Evolutionary conservation across 805 yeast species (phyloP).

Genomic region (Yamadazyma phyllophila): DNA sequence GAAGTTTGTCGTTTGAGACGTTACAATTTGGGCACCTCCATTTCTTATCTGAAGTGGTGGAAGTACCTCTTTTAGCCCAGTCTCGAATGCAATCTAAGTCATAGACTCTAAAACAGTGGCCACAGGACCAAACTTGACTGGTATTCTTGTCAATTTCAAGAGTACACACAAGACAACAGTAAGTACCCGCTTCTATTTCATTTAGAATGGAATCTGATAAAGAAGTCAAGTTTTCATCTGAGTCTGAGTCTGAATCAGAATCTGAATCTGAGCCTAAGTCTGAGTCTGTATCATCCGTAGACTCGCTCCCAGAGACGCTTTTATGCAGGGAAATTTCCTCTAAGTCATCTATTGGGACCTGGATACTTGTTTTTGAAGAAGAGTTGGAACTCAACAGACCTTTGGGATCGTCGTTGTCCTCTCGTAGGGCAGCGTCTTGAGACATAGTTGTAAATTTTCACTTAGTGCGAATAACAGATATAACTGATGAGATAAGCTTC

Average conservation of each 20-base stretch:
- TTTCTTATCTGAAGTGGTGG: constrained; percentile 51
- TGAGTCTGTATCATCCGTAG: not conserved
- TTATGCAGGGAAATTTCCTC: too few relatives aligned
- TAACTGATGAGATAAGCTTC: too few relatives aligned
- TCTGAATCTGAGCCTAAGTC: constrained; percentile 2
- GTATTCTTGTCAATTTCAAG: constrained; percentile 62
- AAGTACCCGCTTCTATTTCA: constrained; percentile 67
- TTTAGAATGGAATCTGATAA: constrained; percentile 37
- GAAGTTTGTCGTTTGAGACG: constrained; percentile 46
- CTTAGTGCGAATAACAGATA: not conserved
- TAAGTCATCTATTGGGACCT: too few relatives aligned
- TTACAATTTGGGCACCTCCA: constrained; percentile 93
- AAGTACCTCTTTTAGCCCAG: constrained; percentile 81
- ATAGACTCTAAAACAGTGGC: constrained; percentile 74
- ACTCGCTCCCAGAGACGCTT: not conserved
- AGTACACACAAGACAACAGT: constrained; percentile 86
- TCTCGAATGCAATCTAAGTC: constrained; percentile 80
- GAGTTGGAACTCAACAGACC: too few relatives aligned
- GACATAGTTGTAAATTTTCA: not conserved
- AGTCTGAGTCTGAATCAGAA: constrained; percentile 3
- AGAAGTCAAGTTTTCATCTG: constrained; percentile 18
- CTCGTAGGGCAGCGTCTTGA: constrained; percentile 1
- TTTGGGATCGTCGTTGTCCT: not conserved
- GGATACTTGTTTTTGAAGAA: too few relatives aligned
- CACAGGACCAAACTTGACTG: constrained; percentile 77